Base-by-base conservation (phyloP, 2,329 filamentous ascomycete species). In the Emericellopsis cladophorae region DNA sequence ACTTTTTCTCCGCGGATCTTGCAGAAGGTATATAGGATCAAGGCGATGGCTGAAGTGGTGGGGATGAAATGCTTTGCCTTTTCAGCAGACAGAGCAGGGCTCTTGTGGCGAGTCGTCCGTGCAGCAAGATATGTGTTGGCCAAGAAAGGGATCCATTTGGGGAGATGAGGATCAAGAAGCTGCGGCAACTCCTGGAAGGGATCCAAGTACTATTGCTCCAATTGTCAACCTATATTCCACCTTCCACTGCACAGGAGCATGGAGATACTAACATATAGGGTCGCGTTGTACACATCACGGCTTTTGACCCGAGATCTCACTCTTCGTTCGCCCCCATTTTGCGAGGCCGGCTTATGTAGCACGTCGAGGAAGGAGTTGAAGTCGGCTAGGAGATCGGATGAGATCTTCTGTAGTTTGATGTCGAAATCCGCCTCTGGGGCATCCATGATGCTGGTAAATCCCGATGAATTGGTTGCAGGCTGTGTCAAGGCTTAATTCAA, bases 141-240 rank as follows among this genome's bases (percentile, higher is more conserved):
- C 31, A 96, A 68, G 33, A 75, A 66, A 21, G 85, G 81, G 39
- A 96, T 68, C 59, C 93, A 79, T 47, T 65, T 72, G 39, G 83
- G 79, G 34, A 98, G 70, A 58, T 90, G 76, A 9, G 86, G 77
- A 61, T 98, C 92, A 22, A 98, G 74, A 32, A 96, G 72, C 58
- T 98, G 92, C 15, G 92, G 92, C 48, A 93, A 81, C 66, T 95
- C 89, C 68, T 96, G 90, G 51, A 96, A 98, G 2, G 84, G 79
- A 50, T 95, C 88, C 39, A 98, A 76, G 5, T 74, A 58, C 67
- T 72, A 31, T n/a, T 29, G 26, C 26, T 29, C 26, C 9, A 29
- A 3, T 12, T 12, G 26, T 29, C 26, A 29, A 29, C 26, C 26
- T 9, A 12, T 12, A 7, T 12, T 29, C 26, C 26, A 12, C 6